Base-by-base conservation (phyloP, 805 yeast species). In the Barnettozyma wickerhamii region DNA sequence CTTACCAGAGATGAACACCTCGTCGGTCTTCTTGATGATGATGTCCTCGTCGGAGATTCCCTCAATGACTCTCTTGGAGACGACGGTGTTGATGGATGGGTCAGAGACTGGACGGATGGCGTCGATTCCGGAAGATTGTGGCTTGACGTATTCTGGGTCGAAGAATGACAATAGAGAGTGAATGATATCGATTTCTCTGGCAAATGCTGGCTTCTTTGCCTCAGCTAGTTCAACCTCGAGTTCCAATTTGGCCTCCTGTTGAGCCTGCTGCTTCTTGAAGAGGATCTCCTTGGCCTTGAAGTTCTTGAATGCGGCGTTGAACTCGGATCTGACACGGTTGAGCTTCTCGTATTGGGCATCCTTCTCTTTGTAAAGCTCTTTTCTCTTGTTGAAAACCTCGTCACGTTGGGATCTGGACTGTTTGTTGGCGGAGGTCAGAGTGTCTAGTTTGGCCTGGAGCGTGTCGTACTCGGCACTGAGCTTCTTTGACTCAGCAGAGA, bases 121-220 rank as follows among this genome's bases (percentile, higher is more conserved):
- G 17, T 19, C 23, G 7, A 33, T 13, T 18, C 12, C 19, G 4
- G 5, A 34, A 39, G 58, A 58, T 20, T 64, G 66, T 38, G 84
- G 79, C 61, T 75, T 78, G 56, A 79, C 86, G 64, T 77, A 80
- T 35, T 81, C 59, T 51, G 95, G 93, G 59, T 89, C 95, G 53
- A 93, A 86, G 64, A 77, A 77, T 28, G 67, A 58, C 60, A 90
- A 72, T 59, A 89, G 72, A 41, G 74, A 68, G 63, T 89, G 86
- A 56, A 93, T 84, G 48, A 82, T 70, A 50, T 73, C 72, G 55
- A 91, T 82, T 66, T 93, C 95, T 33, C 67, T 67, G 44, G 82
- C 77, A 66, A 84, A 90, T 20, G 97, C 98, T 21, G 98, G 96
- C 52, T 65, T 63, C 20, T 84, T 77, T 35, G 89, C 89, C 48